These are phyloP conservation scores for Cyberlindnera nakhonratchasimensis DNA, from an alignment of 805 yeast genomes.

Conservation along the genomic window DNA sequence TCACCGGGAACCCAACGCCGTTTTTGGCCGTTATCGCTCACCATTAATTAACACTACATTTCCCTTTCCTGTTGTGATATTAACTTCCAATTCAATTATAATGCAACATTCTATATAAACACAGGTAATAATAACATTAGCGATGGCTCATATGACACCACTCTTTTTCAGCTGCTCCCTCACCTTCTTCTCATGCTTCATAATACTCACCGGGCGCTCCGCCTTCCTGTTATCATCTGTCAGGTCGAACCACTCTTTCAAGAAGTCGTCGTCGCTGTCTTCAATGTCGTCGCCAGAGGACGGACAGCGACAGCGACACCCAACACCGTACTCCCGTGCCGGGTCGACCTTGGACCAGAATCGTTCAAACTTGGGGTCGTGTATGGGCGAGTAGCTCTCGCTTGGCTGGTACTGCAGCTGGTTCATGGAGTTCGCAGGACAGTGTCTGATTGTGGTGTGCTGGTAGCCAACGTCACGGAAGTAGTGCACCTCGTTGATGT, in stretches of 20 bases:
- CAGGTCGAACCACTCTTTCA: constrained; percentile 46
- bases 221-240: constrained; percentile 16
- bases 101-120: no score
- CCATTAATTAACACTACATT: background rate
- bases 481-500: constrained; percentile 73
- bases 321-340: constrained; percentile 49
- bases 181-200: constrained; percentile 8
- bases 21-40: background rate
- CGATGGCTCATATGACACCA: background rate
- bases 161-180: constrained; percentile 1
- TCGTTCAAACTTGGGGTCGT: constrained; percentile 21
- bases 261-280: constrained; percentile 49
- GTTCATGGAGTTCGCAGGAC: constrained; percentile 57
- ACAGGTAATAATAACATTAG: no score
- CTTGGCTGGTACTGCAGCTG: constrained; percentile 44
- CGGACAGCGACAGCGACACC: constrained; percentile 88
- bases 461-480: constrained; percentile 90
- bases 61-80: no score
- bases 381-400: background rate
- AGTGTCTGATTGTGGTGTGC: constrained; percentile 78
- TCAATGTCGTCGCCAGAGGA: constrained; percentile 49
- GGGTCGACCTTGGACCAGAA: constrained; percentile 33
- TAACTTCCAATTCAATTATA: no score
- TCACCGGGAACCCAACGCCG: background rate
- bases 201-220: constrained; percentile 4